Base-by-base conservation (phyloP, 2,329 filamentous ascomycete genomes). In the Xylariaceae sp. region DNA sequence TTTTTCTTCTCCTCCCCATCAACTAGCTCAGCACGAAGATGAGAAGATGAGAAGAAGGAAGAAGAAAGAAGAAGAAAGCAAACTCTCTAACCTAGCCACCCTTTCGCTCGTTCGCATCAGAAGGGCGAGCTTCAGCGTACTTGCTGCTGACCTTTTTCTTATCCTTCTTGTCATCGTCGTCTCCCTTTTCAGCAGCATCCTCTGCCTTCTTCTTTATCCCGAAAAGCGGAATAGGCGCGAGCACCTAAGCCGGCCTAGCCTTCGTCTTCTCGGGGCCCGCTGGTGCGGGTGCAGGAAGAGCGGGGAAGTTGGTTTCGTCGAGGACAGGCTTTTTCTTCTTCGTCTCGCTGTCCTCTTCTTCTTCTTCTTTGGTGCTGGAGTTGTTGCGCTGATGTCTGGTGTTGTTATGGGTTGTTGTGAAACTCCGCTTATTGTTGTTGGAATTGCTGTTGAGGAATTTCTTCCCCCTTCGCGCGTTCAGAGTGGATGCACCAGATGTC, bases 81-180 rank as follows among this genome's bases (percentile, higher is more conserved):
- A 24, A 24, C 21, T 11, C 21, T 24, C 21, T 24, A 24, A 11
- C 7, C 21, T 24, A 24, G 12, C 42, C 42, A 16, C 42, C 45
- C 24, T 47, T 47, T 9, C 45, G 30, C 39, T 45, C 45, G 0
- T 29, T n/a, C n/a, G n/a, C 21, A 24, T 24, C 42, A 36, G n/a
- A 11, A 15, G 17, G 21, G 7, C 9, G 30, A 3, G 1, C 8
- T 13, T 32, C 30, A 24, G 21, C 21, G 21, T 24, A 11, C 15
- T 32, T 31, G 4, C 13, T 24, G 8, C 3, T 8, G 13, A 34
- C 37, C 9, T 9, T 16, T 12, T 38, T 31, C 21, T 34, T 26
- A 3, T 2, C 26, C 7, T 37, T 23, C 9, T 39, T 42, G 3
- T 8, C 19, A 11, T 12, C 24, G 9, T 11, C n/a, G n/a, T n/a